Evolutionary conservation across 1,284 basidiomycete species (phyloP), one percentile per base, ranked within the genome.

Genomic region (Heterobasidion annosum): DNA sequence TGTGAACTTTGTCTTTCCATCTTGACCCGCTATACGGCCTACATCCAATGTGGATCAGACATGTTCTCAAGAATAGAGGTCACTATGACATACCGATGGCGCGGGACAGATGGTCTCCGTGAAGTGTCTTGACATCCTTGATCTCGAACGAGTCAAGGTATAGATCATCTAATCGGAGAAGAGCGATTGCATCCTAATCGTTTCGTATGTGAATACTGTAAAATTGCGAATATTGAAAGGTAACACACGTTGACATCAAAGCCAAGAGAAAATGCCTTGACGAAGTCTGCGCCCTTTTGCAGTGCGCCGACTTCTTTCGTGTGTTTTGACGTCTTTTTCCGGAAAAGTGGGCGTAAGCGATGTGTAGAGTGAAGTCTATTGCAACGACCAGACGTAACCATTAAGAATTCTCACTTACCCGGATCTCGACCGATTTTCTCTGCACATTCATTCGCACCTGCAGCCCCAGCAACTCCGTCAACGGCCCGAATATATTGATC

Each of bases 81-180:
- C 9, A 43, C 34, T 8, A 34, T 19, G 51, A 53, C 76, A 46
- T 60, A 87, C 94, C 96, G 57, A 99, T 98, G 10, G 96, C 96
- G 60, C 96, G 87, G 15, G 91, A 90, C 10, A 99, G 76, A 68
- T 99, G 97, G 66, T 99, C 97, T 1, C 96, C 96, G 59, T 98
- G 94, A 3, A 99, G 77, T 0, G 93, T 97, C 73, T 99, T 99
- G 56, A 99, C 94, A 64, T 99, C 96, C 70, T 98, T 99, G 71
- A 99, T 95, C 72, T 99, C 93, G 63, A 98, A 98, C 0, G 94
- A 95, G 67, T 98, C 96, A 46, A 99, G 86, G 70, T 98, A 99
- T 13, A 99, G 79, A 68, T 99, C 97, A 67, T 99, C 96, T 64
- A 99, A 73, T 59, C 96, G 84, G 34, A 99, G 80, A 8, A 99